A percentile compares a stretch with the other conserved stretches of the same genome.
Evolutionary conservation across 2,329 filamentous ascomycete genomes (phyloP).

Genomic region (Colletotrichum salicis): DNA sequence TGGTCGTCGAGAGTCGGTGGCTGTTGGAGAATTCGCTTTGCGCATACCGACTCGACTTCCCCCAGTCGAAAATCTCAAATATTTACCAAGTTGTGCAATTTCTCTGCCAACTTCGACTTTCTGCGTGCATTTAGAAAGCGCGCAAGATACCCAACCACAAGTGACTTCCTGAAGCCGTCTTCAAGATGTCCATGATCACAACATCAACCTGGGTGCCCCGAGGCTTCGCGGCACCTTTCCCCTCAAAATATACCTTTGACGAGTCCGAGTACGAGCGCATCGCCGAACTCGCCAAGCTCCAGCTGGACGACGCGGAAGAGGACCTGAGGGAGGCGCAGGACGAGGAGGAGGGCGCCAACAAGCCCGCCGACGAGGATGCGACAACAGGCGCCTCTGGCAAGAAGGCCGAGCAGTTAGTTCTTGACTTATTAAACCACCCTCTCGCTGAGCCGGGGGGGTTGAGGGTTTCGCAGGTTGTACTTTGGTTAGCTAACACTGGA

Average conservation of each 20-base stretch:
- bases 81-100: neutral
- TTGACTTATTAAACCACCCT: neutral
- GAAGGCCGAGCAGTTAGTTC: slow-evolving; percentile 46
- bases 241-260: slow-evolving; percentile 78
- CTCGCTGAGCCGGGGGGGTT: neutral
- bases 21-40: slow-evolving; percentile 2
- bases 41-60: neutral
- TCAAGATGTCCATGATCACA: slow-evolving; percentile 78
- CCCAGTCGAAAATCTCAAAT: neutral
- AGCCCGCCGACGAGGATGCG: slow-evolving; percentile 36
- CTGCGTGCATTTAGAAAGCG: slow-evolving; percentile 6
- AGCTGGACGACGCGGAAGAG: slow-evolving; percentile 91
- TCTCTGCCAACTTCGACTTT: neutral
- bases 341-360: slow-evolving; percentile 42
- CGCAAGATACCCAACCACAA: slow-evolving; percentile 6
- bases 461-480: neutral
- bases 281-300: slow-evolving; percentile 77
- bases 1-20: slow-evolving; percentile 11
- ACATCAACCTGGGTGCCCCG: slow-evolving; percentile 80
- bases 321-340: slow-evolving; percentile 78
- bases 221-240: slow-evolving; percentile 80
- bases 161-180: neutral
- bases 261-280: slow-evolving; percentile 81
- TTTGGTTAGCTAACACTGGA: slow-evolving; percentile 35
- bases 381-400: slow-evolving; percentile 38